Evolutionary conservation across 192 early-diverging fungal species (phyloP).

Genomic region (Podila horticola): DNA sequence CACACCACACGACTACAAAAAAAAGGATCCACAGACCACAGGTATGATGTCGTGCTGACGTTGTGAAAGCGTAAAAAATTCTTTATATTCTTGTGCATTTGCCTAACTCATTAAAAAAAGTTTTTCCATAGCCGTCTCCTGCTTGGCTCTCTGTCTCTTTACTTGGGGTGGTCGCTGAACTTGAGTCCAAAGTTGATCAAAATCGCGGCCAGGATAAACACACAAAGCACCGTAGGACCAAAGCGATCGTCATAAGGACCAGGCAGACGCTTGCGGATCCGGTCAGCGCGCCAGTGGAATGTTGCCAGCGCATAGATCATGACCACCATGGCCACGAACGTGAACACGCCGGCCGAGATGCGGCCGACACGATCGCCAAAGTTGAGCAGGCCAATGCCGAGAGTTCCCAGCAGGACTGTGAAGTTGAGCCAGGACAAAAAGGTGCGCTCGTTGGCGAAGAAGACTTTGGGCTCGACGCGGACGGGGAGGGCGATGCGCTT

Average conservation of each 20-base stretch:
- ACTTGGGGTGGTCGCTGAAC: constrained; percentile 2
- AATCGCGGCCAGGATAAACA: constrained; percentile 72
- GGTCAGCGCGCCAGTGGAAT: constrained; percentile 80
- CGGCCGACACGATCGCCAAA: constrained; percentile 79
- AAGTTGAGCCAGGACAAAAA: constrained; percentile 93
- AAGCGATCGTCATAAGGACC: constrained; percentile 83
- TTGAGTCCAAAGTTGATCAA: constrained; percentile 72
- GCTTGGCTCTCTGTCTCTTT: neutral
- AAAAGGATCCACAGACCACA: constrained; percentile 3
- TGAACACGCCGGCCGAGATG: constrained; percentile 65
- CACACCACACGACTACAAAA: neutral
- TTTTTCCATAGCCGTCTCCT: neutral
- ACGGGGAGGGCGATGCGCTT: constrained; percentile 82
- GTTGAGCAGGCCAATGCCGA: constrained; percentile 83
- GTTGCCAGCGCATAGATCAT: constrained; percentile 83
- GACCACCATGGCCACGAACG: constrained; percentile 71
- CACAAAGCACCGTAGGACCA: constrained; percentile 77
- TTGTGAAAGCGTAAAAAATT: neutral
- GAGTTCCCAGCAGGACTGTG: constrained; percentile 77
- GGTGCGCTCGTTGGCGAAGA: constrained; percentile 95
- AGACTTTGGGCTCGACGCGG: constrained; percentile 91
- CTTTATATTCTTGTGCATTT: too few species aligned
- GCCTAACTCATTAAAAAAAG: too few species aligned
- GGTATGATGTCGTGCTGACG: neutral
- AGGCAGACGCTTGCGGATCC: constrained; percentile 70